These are phyloP conservation scores for Cryptosporidium xiaoi DNA, from an alignment of 169 alveolate species.

Conservation along the genomic window DNA sequence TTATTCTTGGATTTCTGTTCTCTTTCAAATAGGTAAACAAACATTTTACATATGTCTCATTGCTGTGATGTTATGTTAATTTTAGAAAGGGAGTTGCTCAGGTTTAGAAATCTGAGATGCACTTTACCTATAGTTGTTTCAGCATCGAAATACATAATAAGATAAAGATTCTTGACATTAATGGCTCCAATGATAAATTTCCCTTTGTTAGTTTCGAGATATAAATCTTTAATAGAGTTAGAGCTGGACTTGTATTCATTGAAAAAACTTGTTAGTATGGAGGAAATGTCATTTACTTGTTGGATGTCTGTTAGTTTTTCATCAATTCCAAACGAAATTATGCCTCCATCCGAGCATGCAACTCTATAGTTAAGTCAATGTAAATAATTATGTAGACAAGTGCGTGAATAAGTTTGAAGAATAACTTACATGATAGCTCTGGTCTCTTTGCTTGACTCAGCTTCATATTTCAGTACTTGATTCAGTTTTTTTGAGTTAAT, in stretches of 20 bases:
- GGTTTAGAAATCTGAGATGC: conserved; percentile 6
- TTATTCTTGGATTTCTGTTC: too few species aligned
- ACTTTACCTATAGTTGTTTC: conserved; percentile 49
- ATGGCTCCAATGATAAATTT: conserved; percentile 47
- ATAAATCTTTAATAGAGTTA: conserved; percentile 10
- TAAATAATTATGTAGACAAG: not conserved
- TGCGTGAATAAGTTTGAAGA: too few species aligned
- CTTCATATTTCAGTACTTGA: conserved; percentile 25
- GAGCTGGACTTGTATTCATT: conserved; percentile 35
- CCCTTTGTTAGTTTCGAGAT: conserved; percentile 46
- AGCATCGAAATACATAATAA: conserved; percentile 49
- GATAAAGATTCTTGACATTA: not conserved
- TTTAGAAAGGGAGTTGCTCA: conserved; percentile 24
- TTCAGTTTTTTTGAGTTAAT: conserved; percentile 35
- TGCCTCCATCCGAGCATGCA: conserved; percentile 39
- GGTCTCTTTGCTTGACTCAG: not conserved
- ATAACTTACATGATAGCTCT: conserved; percentile 55
- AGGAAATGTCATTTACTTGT: conserved; percentile 13
- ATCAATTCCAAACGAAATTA: conserved; percentile 32
- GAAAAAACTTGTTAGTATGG: conserved; percentile 30
- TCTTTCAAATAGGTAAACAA: too few species aligned
- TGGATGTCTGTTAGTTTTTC: not conserved
- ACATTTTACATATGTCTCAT: too few species aligned
- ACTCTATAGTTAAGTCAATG: conserved; percentile 1
- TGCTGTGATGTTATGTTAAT: too few species aligned